Percentiles rank a stretch among this genome's conserved stretches.
Conservation (phyloP, 2,329 filamentous ascomycete genomes). For the Clathrospora elynae region DNA sequence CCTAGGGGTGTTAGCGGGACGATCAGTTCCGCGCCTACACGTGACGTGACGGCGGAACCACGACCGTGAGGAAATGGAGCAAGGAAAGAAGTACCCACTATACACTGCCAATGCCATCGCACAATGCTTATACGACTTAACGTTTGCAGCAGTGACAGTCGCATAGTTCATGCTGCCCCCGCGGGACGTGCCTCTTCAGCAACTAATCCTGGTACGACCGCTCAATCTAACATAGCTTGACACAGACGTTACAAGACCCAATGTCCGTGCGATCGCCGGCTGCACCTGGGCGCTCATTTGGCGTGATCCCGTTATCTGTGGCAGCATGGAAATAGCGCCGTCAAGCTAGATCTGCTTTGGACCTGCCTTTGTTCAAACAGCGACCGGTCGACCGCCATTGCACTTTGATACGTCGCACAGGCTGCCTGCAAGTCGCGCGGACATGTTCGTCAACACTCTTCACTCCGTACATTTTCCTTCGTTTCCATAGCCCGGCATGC, state of each 20-base stretch:
- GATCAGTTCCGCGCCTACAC: too few species aligned
- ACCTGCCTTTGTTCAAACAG: conserved; percentile 12
- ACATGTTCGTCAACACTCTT: conserved; percentile 31
- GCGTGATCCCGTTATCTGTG: conserved; percentile 16
- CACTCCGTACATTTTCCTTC: conserved; percentile 13
- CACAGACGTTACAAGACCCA: conserved; percentile 30
- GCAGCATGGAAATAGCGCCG: conserved; percentile 24
- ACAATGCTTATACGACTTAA: too few species aligned
- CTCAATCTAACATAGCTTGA: conserved; percentile 25
- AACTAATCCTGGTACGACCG: conserved; percentile 10
- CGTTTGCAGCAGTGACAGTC: too few species aligned
- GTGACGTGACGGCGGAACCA: too few species aligned
- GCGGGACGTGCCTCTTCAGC: conserved; percentile 7
- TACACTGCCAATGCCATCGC: too few species aligned
- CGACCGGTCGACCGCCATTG: neutral
- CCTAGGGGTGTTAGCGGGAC: too few species aligned
- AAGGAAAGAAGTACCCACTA: too few species aligned
- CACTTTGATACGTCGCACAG: too few species aligned
- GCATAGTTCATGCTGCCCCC: conserved; percentile 10
- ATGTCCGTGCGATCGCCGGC: conserved; percentile 19
- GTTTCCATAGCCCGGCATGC: conserved; percentile 30
- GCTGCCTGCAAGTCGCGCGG: too few species aligned
- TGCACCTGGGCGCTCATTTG: conserved; percentile 16
- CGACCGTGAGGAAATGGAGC: too few species aligned
- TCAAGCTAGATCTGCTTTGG: conserved; percentile 11